phyloP scores from a whole-genome alignment of 768 basidiomycete species.

The Mycena crocata region DNA sequence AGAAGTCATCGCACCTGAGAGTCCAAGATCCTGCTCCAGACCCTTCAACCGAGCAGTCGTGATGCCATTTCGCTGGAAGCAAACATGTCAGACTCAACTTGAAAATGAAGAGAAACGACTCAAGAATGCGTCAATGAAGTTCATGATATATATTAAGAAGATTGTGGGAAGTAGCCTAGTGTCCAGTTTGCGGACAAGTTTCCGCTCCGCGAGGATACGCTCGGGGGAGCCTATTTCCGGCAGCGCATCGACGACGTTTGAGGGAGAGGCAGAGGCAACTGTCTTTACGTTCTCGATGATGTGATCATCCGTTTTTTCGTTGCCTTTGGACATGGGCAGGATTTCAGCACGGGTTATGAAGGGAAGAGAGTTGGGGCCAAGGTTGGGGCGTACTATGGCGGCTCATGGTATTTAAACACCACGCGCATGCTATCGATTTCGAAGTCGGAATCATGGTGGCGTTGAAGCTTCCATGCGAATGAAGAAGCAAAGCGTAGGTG shows the following conservation, averaged over 20 bases:
- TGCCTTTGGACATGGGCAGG: too few relatives aligned
- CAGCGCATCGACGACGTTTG: slow-evolving; percentile 1
- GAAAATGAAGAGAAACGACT: too few relatives aligned
- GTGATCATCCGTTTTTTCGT: too few relatives aligned
- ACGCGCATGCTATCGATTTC: too few relatives aligned
- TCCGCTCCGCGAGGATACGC: slow-evolving; percentile 51
- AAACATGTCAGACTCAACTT: too few relatives aligned
- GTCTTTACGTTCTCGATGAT: background rate
- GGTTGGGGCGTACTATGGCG: too few relatives aligned
- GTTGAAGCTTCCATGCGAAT: too few relatives aligned
- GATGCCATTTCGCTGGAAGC: slow-evolving; percentile 59
- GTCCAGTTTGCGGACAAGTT: slow-evolving; percentile 70
- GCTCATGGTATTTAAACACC: too few relatives aligned
- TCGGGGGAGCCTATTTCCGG: slow-evolving; percentile 38
- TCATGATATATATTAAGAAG: slow-evolving; percentile 71
- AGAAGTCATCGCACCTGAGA: slow-evolving; percentile 49
- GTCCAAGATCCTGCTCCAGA: slow-evolving; percentile 58
- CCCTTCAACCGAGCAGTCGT: slow-evolving; percentile 63
- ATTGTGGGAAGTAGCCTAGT: slow-evolving; percentile 66
- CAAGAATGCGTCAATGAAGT: slow-evolving; percentile 79
- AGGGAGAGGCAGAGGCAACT: background rate
- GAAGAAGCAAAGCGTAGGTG: too few relatives aligned
- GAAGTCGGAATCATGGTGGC: too few relatives aligned
- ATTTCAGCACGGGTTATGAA: too few relatives aligned
- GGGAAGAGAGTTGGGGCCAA: too few relatives aligned